Evolutionary conservation across 345 rosid species (phyloP).

Genomic region (Xanthoceras sorbifolium): DNA sequence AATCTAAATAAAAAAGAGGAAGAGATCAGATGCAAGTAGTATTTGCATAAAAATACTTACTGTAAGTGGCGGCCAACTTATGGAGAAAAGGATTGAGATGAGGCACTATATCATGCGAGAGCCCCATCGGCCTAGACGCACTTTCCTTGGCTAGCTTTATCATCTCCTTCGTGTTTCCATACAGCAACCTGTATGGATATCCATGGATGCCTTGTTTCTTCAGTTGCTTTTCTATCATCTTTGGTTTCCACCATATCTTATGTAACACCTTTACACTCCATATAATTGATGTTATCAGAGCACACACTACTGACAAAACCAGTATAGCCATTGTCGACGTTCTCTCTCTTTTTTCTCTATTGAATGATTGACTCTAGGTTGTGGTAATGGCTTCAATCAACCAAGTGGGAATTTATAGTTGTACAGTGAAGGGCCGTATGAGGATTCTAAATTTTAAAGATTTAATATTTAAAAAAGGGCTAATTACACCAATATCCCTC

Average conservation of each 20-base stretch:
- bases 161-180: constrained; percentile 28
- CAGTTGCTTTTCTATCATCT: constrained; percentile 27
- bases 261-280: constrained; percentile 19
- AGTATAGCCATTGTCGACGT: too few relatives aligned
- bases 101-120: constrained; percentile 25
- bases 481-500: too few relatives aligned
- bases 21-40: too few relatives aligned
- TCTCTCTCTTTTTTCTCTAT: too few relatives aligned
- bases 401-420: too few relatives aligned
- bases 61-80: not conserved
- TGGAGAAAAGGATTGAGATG: constrained; percentile 32
- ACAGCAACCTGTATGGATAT: constrained; percentile 14
- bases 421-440: too few relatives aligned
- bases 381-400: too few relatives aligned
- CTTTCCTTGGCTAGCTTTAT: constrained; percentile 13
- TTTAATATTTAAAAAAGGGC: too few relatives aligned
- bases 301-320: not conserved
- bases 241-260: constrained; percentile 30
- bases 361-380: too few relatives aligned
- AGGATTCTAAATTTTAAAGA: too few relatives aligned
- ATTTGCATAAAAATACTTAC: too few relatives aligned
- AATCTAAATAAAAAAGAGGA: too few relatives aligned
- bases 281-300: not conserved
- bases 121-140: constrained; percentile 1
- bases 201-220: constrained; percentile 31